Percentiles rank a stretch among this genome's conserved stretches.
Evolutionary conservation across 2,329 filamentous ascomycete species (phyloP).

Genomic region (Aspergillus sp.): DNA sequence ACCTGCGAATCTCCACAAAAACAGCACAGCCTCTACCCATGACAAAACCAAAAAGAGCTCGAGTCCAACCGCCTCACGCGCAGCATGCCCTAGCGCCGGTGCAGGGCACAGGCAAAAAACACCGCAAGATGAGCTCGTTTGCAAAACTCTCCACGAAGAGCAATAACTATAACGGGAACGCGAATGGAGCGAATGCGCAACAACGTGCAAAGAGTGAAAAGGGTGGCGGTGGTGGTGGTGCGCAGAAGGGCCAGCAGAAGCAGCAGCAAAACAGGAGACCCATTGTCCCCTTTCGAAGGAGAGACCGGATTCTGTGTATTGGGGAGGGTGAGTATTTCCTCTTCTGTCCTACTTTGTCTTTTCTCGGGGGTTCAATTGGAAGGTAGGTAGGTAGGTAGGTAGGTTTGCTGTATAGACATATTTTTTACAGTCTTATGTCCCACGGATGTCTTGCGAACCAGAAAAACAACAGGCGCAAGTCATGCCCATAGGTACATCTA

Average conservation of each 20-base stretch:
- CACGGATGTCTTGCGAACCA: background rate
- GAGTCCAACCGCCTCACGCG: background rate
- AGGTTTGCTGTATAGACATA: background rate
- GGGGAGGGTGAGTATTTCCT: constrained; percentile 47
- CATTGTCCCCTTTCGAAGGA: constrained; percentile 45
- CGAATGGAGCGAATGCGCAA: constrained; percentile 8
- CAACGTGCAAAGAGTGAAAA: constrained; percentile 15
- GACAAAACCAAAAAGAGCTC: constrained; percentile 31
- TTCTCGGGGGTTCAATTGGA: constrained; percentile 14
- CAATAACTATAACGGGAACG: constrained; percentile 8
- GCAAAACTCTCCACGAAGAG: constrained; percentile 30
- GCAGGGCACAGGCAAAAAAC: constrained; percentile 17
- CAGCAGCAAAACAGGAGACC: constrained; percentile 35
- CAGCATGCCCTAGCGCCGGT: background rate
- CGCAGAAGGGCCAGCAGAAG: constrained; percentile 19
- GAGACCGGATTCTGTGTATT: constrained; percentile 49
- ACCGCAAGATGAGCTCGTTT: constrained; percentile 36
- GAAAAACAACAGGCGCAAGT: background rate
- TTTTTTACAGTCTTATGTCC: background rate
- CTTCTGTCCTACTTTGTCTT: constrained; percentile 18
- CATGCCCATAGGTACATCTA: background rate
- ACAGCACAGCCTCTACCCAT: constrained; percentile 15
- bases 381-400: background rate
- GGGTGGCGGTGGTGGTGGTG: background rate
- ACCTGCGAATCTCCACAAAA: background rate